Evolutionary conservation across 352 stramenopile species (phyloP).

Genomic region (Phytophthora pistaciae): DNA sequence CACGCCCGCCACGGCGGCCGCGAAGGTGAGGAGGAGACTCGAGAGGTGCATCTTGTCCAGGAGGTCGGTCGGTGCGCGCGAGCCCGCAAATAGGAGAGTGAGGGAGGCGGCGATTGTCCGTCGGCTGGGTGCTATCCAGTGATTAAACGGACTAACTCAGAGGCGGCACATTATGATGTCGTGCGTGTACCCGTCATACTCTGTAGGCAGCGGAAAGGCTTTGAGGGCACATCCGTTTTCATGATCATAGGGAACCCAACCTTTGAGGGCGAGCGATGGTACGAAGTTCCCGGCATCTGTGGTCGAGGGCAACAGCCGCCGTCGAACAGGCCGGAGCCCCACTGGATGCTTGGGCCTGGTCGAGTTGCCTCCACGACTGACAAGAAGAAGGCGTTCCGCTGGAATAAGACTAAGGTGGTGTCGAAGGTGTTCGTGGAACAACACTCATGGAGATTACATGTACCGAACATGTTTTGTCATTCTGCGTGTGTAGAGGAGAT

Average conservation of each 20-base stretch:
- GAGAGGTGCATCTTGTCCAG: slow-evolving; percentile 29
- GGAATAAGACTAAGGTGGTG: background rate
- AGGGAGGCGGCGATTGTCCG: slow-evolving; percentile 17
- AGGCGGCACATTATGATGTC: too few species aligned
- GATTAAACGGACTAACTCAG: background rate
- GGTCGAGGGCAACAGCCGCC: slow-evolving; percentile 19
- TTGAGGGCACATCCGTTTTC: slow-evolving; percentile 22
- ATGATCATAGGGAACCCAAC: slow-evolving; percentile 30
- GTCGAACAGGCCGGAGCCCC: background rate
- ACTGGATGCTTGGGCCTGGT: background rate
- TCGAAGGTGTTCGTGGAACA: background rate
- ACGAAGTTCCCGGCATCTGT: slow-evolving; percentile 14
- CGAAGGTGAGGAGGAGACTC: slow-evolving; percentile 29
- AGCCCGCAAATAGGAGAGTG: slow-evolving; percentile 16
- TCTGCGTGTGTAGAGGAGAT: background rate
- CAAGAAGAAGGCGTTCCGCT: background rate
- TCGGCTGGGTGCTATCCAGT: background rate
- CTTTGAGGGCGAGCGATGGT: slow-evolving; percentile 30
- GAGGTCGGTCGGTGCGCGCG: background rate
- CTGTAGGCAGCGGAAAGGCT: background rate
- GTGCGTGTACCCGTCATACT: too few species aligned
- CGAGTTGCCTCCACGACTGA: background rate
- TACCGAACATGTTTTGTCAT: too few species aligned
- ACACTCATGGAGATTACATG: too few species aligned
- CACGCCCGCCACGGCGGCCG: slow-evolving; percentile 20